Conservation (phyloP, 1,284 basidiomycete species). For the Ganoderma meredithae region DNA sequence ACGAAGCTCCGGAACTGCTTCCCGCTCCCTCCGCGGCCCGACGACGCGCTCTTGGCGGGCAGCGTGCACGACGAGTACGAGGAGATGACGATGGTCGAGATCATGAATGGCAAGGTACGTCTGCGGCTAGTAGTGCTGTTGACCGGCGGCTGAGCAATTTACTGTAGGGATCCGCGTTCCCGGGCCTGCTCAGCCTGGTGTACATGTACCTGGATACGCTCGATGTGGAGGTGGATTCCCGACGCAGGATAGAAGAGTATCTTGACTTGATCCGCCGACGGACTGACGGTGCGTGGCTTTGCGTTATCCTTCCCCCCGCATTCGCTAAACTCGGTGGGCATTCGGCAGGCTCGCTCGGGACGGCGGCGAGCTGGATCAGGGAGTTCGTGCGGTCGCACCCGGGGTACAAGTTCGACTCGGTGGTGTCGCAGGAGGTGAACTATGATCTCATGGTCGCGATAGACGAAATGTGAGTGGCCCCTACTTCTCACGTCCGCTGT, state of each 20-base stretch:
- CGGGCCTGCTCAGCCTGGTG: constrained; percentile 88
- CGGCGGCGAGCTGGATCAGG: constrained; percentile 93
- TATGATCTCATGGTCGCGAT: constrained; percentile 92
- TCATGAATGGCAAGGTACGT: constrained; percentile 95
- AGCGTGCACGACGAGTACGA: constrained; percentile 87
- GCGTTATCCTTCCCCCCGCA: neutral
- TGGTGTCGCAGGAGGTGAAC: constrained; percentile 91
- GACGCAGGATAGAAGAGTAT: constrained; percentile 78
- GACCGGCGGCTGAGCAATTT: neutral
- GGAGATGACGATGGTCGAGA: constrained; percentile 92
- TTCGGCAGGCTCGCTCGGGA: constrained; percentile 77
- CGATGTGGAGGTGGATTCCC: constrained; percentile 75
- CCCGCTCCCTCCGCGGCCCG: constrained; percentile 60
- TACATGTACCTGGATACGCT: constrained; percentile 89
- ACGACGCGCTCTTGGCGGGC: constrained; percentile 48
- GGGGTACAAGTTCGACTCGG: constrained; percentile 90
- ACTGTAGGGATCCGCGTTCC: constrained; percentile 69
- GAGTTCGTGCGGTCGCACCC: constrained; percentile 92
- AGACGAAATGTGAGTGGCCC: constrained; percentile 83
- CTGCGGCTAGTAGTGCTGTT: too few relatives aligned
- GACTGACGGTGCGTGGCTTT: constrained; percentile 71
- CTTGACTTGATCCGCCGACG: constrained; percentile 81
- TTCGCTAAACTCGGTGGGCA: too few relatives aligned
- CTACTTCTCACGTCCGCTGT: neutral
- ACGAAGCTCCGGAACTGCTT: constrained; percentile 78